A percentile compares a stretch with the other conserved stretches of the same genome.
Conservation (phyloP, 164 flowering plant species). For the Dillenia suffruticosa region DNA sequence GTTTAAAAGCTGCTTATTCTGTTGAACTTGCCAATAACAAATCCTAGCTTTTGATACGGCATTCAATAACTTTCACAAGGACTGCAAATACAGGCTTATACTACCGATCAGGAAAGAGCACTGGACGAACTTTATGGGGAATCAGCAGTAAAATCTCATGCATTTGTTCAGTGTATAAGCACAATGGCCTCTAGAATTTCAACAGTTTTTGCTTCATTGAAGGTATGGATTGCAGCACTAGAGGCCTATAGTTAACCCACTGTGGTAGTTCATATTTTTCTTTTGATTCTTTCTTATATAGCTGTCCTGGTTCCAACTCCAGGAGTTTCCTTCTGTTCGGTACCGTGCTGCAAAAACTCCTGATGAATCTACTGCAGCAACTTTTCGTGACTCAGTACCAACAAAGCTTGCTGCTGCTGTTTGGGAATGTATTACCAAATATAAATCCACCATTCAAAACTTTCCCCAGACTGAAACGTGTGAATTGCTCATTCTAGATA, state of each 20-base stretch:
- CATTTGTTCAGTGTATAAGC: constrained; percentile 66
- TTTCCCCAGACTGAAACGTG: constrained; percentile 94
- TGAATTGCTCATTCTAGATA: constrained; percentile 87
- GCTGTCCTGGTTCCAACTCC: constrained; percentile 1
- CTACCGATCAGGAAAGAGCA: constrained; percentile 87
- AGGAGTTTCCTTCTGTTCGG: constrained; percentile 93
- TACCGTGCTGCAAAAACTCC: constrained; percentile 78
- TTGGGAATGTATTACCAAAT: constrained; percentile 67
- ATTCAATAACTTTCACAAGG: no score
- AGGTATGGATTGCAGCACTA: constrained; percentile 36
- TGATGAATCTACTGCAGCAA: constrained; percentile 65
- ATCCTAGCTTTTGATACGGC: no score
- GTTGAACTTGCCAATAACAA: no score
- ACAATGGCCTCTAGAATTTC: constrained; percentile 84
- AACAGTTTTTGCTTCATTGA: constrained; percentile 93
- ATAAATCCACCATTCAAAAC: constrained; percentile 63
- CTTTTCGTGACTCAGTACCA: constrained; percentile 72
- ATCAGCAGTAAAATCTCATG: constrained; percentile 51
- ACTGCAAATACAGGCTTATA: constrained; percentile 50
- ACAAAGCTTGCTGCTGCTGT: constrained; percentile 91
- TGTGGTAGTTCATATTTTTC: no score
- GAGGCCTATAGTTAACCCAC: no score
- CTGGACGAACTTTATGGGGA: constrained; percentile 84
- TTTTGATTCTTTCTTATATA: no score
- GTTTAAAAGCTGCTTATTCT: no score